These are phyloP conservation scores for Endocalyx cinctus DNA, from an alignment of 2,329 filamentous ascomycete genomes.

Conservation along the genomic window DNA sequence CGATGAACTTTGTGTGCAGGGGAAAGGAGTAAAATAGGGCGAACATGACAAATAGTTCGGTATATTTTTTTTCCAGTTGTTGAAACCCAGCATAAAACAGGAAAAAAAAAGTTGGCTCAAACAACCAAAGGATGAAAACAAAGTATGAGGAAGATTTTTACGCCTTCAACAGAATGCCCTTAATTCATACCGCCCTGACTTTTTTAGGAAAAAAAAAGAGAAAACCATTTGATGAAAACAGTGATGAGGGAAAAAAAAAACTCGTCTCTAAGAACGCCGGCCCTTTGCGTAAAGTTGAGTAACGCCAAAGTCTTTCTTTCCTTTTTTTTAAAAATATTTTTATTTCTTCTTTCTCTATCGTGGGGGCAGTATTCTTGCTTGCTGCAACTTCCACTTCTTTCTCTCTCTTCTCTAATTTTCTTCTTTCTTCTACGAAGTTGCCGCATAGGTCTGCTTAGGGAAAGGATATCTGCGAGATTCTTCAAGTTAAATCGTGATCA, in stretches of 20 bases:
- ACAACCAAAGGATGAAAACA: background rate
- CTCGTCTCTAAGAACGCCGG: constrained; percentile 3
- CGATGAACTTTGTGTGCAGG: constrained; percentile 4
- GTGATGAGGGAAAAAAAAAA: too few species aligned
- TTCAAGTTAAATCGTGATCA: constrained; percentile 1
- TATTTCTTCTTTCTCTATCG: background rate
- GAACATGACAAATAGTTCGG: background rate
- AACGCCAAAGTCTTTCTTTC: constrained; percentile 23
- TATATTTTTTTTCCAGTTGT: constrained; percentile 14
- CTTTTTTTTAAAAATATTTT: background rate
- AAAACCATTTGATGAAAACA: too few species aligned
- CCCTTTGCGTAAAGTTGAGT: constrained; percentile 32
- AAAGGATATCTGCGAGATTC: constrained; percentile 66
- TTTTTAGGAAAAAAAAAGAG: constrained; percentile 1
- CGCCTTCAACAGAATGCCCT: background rate
- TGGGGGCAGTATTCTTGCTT: too few species aligned
- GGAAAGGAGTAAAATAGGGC: background rate
- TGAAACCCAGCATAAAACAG: constrained; percentile 21
- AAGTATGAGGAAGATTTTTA: too few species aligned
- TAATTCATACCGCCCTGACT: background rate
- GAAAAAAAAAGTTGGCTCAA: constrained; percentile 2
- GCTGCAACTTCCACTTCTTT: too few species aligned
- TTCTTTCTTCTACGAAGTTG: constrained; percentile 28
- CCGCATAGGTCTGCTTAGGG: constrained; percentile 72
- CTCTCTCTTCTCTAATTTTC: background rate